Base-by-base conservation (phyloP, 768 basidiomycete genomes). In the Boletus rubescentipes region DNA sequence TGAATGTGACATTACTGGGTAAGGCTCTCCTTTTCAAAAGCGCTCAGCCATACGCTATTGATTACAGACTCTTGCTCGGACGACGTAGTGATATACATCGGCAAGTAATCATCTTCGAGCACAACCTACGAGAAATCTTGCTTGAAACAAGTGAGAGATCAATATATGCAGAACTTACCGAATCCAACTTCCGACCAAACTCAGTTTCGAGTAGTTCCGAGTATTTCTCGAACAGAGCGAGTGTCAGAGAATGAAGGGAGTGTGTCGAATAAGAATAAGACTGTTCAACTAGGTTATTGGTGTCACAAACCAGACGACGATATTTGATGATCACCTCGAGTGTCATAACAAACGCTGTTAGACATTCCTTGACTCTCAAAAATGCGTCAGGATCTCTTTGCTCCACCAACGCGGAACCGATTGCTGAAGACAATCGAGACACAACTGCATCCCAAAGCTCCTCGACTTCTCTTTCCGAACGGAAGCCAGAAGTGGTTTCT, bases 371-470 rank as follows among this genome's bases (percentile, higher is more conserved):
- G 31, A 86, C 89, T 18, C 77, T 79, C 45, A 97, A 71, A 64
- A 91, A 96, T 14, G 81, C 78, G 47, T 94, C 93, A 0, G 89
- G 85, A 61, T 95, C 89, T 39, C 76, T 83, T 67, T 93, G 91
- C 10, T 75, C 79, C 48, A 77, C 78, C 47, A 98, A 74, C 2
- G 89, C 83, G n/a, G 76, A 73, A 32, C 89, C 84, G 18, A 98
- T 85, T 1, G 85, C 85, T 26, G 79, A 79, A 3, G 87, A 84
- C 11, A 98, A 77, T 26, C 89, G 82, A 12, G 77, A 69, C 48
- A 94, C 82, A 51, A 98, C 82, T 12, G 84, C 84, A 58, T 96
- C 91, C 96, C 96, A 98, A 10, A 99, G 81, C 52, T 95, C 93
- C 60, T 98, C 94, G 2, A 98, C 87, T 59, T 98, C 93, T 41